Evolutionary conservation across 495 filamentous ascomycete genomes (phyloP), one percentile per base, ranked within the genome.

Genomic region (Pyrenula aspistea): DNA sequence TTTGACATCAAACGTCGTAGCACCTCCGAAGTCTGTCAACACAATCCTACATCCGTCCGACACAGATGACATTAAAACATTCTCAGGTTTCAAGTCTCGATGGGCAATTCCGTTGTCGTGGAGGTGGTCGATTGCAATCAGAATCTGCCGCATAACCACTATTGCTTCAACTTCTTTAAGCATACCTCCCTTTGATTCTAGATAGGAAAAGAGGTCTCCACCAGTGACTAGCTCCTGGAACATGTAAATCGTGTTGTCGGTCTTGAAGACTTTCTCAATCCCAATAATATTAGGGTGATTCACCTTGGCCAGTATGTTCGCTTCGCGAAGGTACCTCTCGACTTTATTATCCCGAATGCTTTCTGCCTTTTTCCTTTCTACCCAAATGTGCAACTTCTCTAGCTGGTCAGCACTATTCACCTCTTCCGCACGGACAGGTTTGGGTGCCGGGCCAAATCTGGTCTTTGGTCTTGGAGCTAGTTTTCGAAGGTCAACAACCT

Each of bases 11-110:
- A 77, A 55, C 15, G 71, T 68, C 31, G 69, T 79, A 4, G 84
- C 81, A 53, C 79, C 76, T 10, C 88, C 88, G 66, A 93, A 87
- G 62, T 93, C 88, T 0, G 84, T 84, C 22, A 93, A 70, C 0
- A 91, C 76, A 20, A 91, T 71, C 23, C 88, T 68, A 47, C 77
- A 67, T 1, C 70, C 69, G 25, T 69, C 60, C 25, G 64, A 67
- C 8, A 78, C 72, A 1, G 73, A 68, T 10, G 80, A 78, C 69
- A 85, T 76, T 11, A 88, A 72, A 8, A 87, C 76, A 52, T 87
- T 88, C 36, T 87, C 84, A 0, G 83, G 84, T 62, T 88, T 87
- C n/a, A 88, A 66, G 59, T 88, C 84, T 24, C 84, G 68, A 62
- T 88, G 84, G 10, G 79, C 82, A 42, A 87, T 79, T 2, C 70